phyloP scores from a whole-genome alignment of 768 basidiomycete genomes.

The Termitomyces eurrhizus region DNA sequence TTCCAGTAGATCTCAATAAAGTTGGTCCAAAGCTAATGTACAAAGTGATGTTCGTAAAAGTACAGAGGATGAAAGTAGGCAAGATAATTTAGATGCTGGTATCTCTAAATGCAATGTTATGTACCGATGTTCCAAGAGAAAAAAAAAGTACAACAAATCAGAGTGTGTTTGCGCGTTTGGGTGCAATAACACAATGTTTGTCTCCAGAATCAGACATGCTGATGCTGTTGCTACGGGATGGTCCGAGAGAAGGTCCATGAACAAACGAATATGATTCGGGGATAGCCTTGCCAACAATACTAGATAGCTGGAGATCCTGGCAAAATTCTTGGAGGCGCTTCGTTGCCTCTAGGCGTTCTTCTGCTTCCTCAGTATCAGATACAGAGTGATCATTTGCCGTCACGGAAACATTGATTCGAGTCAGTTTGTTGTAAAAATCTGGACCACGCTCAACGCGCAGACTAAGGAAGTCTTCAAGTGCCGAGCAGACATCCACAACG shows the following conservation, averaged over 20 bases:
- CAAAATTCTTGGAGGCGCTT: slow-evolving; percentile 47
- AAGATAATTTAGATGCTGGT: slow-evolving; percentile 10
- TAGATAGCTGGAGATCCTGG: slow-evolving; percentile 40
- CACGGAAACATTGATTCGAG: slow-evolving; percentile 45
- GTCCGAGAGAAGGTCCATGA: slow-evolving; percentile 6
- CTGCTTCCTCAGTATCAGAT: slow-evolving; percentile 31
- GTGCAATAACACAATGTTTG: neutral
- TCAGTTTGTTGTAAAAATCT: slow-evolving; percentile 46
- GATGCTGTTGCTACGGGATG: slow-evolving; percentile 2
- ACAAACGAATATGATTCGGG: slow-evolving; percentile 11
- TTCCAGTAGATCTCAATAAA: no score
- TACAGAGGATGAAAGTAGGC: neutral
- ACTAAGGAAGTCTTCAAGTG: slow-evolving; percentile 53
- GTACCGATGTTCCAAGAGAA: slow-evolving; percentile 4
- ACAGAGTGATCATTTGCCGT: slow-evolving; percentile 30
- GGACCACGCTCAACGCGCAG: slow-evolving; percentile 46
- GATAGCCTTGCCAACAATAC: slow-evolving; percentile 27
- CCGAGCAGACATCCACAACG: slow-evolving; percentile 55
- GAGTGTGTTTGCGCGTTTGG: slow-evolving; percentile 5
- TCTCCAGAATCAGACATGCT: neutral
- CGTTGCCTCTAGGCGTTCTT: slow-evolving; percentile 36
- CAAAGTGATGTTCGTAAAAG: neutral
- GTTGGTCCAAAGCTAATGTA: neutral
- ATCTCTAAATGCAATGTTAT: slow-evolving; percentile 4
- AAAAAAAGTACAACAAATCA: neutral